These are phyloP conservation scores for Beauveria sp. DNA, from an alignment of 2,329 filamentous ascomycete genomes.

Conservation along the genomic window DNA sequence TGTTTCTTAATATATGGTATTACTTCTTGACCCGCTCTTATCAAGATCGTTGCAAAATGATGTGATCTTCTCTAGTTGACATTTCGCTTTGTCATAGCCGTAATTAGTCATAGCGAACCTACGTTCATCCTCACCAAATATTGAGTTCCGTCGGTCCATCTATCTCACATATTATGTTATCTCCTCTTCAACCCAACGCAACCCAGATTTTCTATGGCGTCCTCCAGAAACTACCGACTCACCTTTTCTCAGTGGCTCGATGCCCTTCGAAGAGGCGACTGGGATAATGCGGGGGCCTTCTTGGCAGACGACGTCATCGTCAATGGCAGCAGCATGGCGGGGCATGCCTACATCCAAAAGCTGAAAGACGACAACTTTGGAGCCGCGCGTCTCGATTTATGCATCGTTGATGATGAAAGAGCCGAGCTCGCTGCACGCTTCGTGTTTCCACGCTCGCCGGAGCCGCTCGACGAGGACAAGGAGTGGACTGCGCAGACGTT, in stretches of 20 bases:
- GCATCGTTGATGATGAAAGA: not conserved
- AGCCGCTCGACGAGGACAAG: not conserved
- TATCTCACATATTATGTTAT: not conserved
- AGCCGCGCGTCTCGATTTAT: not conserved
- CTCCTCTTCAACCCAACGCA: not conserved
- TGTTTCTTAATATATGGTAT: not conserved
- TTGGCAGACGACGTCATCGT: slow-evolving; percentile 1
- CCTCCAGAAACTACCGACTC: not conserved
- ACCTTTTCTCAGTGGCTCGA: not conserved
- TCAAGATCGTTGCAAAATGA: no score
- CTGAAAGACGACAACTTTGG: not conserved
- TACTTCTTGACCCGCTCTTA: not conserved
- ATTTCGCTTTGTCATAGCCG: not conserved
- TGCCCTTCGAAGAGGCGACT: not conserved
- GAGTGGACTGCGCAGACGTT: not conserved
- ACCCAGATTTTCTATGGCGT: not conserved
- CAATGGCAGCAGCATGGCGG: not conserved
- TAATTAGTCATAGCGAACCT: not conserved
- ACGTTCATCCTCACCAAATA: not conserved
- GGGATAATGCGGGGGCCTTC: not conserved
- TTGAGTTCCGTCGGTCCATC: not conserved
- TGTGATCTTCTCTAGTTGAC: not conserved
- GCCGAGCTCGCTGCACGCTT: not conserved
- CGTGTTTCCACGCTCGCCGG: not conserved
- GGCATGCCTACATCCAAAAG: not conserved